Percentiles rank a stretch among this genome's conserved stretches.
Evolutionary conservation across 2,329 filamentous ascomycete species (phyloP).

Genomic region (Rugonectria rugulosa): DNA sequence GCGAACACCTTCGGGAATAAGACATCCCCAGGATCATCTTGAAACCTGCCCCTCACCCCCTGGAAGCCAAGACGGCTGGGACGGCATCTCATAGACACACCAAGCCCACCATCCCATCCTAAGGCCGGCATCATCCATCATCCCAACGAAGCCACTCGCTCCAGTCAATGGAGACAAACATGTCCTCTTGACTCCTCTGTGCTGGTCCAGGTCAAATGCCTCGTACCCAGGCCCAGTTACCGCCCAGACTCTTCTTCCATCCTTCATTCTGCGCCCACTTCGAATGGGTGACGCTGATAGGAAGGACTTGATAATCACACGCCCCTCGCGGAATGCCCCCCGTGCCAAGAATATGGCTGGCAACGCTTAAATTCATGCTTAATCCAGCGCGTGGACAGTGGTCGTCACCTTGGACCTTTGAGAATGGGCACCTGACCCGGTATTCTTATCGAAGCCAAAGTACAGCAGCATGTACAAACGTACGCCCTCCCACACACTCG

Average conservation of each 20-base stretch:
- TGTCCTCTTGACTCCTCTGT: slow-evolving; percentile 28
- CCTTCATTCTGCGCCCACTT: not conserved
- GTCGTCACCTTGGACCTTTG: slow-evolving; percentile 25
- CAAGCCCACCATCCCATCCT: slow-evolving; percentile 35
- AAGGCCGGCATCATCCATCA: slow-evolving; percentile 28
- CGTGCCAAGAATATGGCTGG: slow-evolving; percentile 54
- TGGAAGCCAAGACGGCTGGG: slow-evolving; percentile 48
- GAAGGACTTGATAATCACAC: slow-evolving; percentile 26
- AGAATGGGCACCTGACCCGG: slow-evolving; percentile 31
- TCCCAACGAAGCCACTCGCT: slow-evolving; percentile 37
- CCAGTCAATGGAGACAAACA: slow-evolving; percentile 30
- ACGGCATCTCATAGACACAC: slow-evolving; percentile 48
- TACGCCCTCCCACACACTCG: slow-evolving; percentile 20
- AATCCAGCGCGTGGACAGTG: slow-evolving; percentile 47
- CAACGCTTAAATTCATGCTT: slow-evolving; percentile 62
- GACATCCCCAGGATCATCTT: slow-evolving; percentile 34
- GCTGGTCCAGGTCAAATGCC: slow-evolving; percentile 14
- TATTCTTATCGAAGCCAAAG: not conserved
- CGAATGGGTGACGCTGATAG: not conserved
- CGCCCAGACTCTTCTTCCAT: no score
- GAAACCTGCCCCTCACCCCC: slow-evolving; percentile 28
- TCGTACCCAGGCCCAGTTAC: not conserved
- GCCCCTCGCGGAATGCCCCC: slow-evolving; percentile 34
- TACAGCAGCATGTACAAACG: not conserved
- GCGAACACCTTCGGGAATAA: slow-evolving; percentile 41